Percentiles rank a stretch among this genome's conserved stretches.
Conservation (phyloP, 2,329 filamentous ascomycete genomes). For the Xylariaceae sp. region DNA sequence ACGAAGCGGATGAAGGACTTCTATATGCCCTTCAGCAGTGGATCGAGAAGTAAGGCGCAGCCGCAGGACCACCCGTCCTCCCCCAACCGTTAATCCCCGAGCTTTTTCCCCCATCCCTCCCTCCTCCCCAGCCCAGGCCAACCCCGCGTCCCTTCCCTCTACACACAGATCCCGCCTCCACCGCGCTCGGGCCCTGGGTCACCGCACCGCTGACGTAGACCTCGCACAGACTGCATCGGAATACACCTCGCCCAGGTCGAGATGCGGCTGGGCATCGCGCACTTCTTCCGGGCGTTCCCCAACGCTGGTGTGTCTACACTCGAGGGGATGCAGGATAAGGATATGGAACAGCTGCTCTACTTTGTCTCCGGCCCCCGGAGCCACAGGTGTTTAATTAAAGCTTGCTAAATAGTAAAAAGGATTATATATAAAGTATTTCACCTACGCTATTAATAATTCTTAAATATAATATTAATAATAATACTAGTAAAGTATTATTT, state of each 20-base stretch:
- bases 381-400: conserved; percentile 25
- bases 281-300: conserved; percentile 43
- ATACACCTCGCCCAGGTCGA: conserved; percentile 51
- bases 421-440: too few relatives aligned
- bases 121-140: neutral
- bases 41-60: conserved; percentile 35
- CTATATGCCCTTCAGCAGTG: conserved; percentile 45
- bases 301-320: conserved; percentile 22
- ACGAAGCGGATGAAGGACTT: conserved; percentile 35
- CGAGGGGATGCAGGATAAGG: conserved; percentile 27
- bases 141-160: too few relatives aligned
- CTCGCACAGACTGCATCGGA: conserved; percentile 40
- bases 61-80: too few relatives aligned
- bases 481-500: too few relatives aligned
- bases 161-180: neutral
- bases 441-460: too few relatives aligned
- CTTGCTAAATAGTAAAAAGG: too few relatives aligned
- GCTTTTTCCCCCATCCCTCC: neutral
- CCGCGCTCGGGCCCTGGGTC: neutral
- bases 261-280: conserved; percentile 40
- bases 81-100: neutral
- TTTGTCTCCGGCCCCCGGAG: conserved; percentile 27
- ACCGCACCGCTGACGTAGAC: neutral
- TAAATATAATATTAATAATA: too few relatives aligned
- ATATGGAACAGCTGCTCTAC: conserved; percentile 27